phyloP scores from a whole-genome alignment of 129 eudicot genomes.

The Escallonia rubra region DNA sequence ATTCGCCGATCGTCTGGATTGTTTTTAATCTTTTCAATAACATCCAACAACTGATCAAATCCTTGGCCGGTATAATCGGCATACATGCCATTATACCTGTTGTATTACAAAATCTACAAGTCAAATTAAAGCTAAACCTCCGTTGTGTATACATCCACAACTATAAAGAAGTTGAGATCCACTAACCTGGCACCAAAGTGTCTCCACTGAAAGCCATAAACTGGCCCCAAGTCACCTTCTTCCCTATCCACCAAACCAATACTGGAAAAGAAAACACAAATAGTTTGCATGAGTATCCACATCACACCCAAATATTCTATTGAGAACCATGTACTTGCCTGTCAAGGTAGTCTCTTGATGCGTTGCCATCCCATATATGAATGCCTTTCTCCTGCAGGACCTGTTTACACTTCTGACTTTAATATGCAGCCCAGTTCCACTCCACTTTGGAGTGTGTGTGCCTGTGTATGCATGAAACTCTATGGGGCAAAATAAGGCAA shows the following conservation, averaged over 20 bases:
- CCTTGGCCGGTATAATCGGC: constrained; percentile 96
- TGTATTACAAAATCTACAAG: constrained; percentile 13
- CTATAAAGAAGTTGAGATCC: constrained; percentile 1
- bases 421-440: background rate
- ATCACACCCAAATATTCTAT: background rate
- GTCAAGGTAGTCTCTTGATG: constrained; percentile 88
- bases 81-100: constrained; percentile 89
- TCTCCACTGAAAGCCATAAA: constrained; percentile 97
- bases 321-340: constrained; percentile 38
- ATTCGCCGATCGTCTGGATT: constrained; percentile 88
- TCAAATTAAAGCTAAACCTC: constrained; percentile 8
- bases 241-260: constrained; percentile 82
- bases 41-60: constrained; percentile 81
- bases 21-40: constrained; percentile 72
- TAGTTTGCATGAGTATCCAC: background rate
- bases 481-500: too few relatives aligned
- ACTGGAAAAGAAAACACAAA: constrained; percentile 29
- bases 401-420: constrained; percentile 24
- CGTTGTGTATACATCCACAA: background rate
- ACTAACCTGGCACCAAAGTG: constrained; percentile 92
- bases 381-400: constrained; percentile 79
- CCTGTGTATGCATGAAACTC: too few relatives aligned
- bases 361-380: constrained; percentile 96
- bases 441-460: background rate
- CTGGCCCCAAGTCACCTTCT: constrained; percentile 95